Base-by-base conservation (phyloP, 257 asterid genomes). In the Przewalskia tangutica region DNA sequence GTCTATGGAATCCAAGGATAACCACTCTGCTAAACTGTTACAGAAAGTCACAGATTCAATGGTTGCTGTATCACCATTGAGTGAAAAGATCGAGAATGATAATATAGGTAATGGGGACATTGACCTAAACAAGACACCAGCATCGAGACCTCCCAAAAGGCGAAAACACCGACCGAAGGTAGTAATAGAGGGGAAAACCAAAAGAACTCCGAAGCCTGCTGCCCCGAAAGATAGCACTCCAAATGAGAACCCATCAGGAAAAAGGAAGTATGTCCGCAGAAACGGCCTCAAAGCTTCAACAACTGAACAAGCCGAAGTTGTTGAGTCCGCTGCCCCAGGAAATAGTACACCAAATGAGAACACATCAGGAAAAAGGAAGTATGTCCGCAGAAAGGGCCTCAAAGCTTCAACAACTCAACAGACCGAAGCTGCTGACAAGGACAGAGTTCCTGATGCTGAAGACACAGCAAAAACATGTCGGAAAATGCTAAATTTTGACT, bases 111-210 rank as follows among this genome's bases (percentile, higher is more conserved):
- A 80, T 14, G 90, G 76, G 77, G 97, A 86, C 23, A 90, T 91
- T 66, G 96, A 93, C 86, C 88, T 88, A 59, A 93, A 90, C 91
- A 87, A 87, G 87, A 91, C 98, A 11, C 99, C 97, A 66, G 89
- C 82, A 67, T 89, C 75, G 54, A 94, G 86, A 83, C 55, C 93
- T 51, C 97, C 92, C 59, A 94, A 84, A 86, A 91, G 97, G 85
- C 90, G 89, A 83, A 96, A 96, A 86, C 97, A 91, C 87, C 86
- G 97, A 65, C 98, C 99, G 1, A 96, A 96, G 89, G 99, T 96
- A 55, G 88, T 94, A 6, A 87, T 83, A 42, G 98, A 94, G 90
- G 93, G 91, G 83, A 89, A 95, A 88, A 87, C 91, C 81, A 93
- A 90, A 85, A 87, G 91, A 85, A 81, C 87, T 17, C 92, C 90